Conservation (phyloP, 768 basidiomycete species). For the Podaxis pistillaris region DNA sequence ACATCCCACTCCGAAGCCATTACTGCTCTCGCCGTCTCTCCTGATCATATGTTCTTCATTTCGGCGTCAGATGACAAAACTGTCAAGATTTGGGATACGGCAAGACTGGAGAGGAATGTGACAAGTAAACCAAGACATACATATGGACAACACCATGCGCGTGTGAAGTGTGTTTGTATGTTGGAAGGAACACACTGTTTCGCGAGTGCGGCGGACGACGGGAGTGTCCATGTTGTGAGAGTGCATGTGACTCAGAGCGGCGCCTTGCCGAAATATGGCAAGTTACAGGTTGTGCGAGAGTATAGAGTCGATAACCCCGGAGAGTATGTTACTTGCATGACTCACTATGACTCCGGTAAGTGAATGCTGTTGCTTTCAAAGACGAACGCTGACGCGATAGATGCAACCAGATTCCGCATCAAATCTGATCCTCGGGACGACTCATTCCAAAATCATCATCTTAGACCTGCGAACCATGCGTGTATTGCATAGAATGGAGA, state of each 20-base stretch:
- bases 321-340: conserved; percentile 83
- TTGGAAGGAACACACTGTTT: conserved; percentile 89
- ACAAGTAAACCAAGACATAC: conserved; percentile 80
- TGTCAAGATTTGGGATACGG: conserved; percentile 90
- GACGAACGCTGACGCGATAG: neutral
- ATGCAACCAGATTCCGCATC: conserved; percentile 57
- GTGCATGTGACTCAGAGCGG: conserved; percentile 71
- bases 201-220: conserved; percentile 82
- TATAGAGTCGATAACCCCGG: conserved; percentile 69
- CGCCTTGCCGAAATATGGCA: conserved; percentile 79
- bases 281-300: conserved; percentile 78
- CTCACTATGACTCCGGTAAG: conserved; percentile 48
- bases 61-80: conserved; percentile 94
- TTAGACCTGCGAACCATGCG: conserved; percentile 87
- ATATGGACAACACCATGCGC: conserved; percentile 59
- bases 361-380: neutral
- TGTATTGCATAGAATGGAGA: conserved; percentile 71
- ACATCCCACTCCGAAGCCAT: conserved; percentile 79
- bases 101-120: conserved; percentile 90
- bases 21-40: conserved; percentile 81
- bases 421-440: conserved; percentile 84
- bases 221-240: conserved; percentile 80
- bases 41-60: conserved; percentile 94
- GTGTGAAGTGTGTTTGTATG: conserved; percentile 68
- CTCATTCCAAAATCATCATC: conserved; percentile 69